Evolutionary conservation across 257 asterid species (phyloP).

Genomic region (Solanum pimpinellifolium): DNA sequence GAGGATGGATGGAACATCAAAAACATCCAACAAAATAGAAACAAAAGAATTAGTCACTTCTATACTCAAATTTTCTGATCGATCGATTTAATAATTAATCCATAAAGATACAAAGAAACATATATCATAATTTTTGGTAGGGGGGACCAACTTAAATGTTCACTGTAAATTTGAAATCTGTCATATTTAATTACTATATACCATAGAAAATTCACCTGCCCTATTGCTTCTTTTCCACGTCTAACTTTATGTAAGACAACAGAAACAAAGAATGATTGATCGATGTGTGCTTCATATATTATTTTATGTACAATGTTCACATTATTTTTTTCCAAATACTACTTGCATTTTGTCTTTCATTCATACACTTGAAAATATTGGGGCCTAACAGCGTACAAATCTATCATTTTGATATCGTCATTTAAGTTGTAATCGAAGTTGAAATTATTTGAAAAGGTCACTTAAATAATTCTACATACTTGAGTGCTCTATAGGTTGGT

Average conservation of each 20-base stretch:
- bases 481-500: not conserved
- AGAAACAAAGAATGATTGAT: not conserved
- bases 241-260: not conserved
- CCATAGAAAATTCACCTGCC: not conserved
- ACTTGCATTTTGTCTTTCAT: not conserved
- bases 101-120: not conserved
- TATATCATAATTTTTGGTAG: not conserved
- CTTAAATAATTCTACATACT: too few species aligned
- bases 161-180: not conserved
- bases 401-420: not conserved
- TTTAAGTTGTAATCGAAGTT: not conserved
- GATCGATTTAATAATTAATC: not conserved
- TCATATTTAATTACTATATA: not conserved
- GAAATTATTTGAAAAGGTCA: too few species aligned
- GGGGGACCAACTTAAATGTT: too few species aligned
- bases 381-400: not conserved
- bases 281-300: not conserved
- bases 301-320: not conserved
- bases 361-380: not conserved
- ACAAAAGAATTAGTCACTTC: not conserved
- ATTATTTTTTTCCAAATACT: not conserved
- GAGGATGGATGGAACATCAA: not conserved
- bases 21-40: not conserved
- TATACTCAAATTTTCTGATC: not conserved
- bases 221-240: not conserved